Evolutionary conservation across 192 early-diverging fungal species (phyloP).

Genomic region (Lobosporangium transversale): DNA sequence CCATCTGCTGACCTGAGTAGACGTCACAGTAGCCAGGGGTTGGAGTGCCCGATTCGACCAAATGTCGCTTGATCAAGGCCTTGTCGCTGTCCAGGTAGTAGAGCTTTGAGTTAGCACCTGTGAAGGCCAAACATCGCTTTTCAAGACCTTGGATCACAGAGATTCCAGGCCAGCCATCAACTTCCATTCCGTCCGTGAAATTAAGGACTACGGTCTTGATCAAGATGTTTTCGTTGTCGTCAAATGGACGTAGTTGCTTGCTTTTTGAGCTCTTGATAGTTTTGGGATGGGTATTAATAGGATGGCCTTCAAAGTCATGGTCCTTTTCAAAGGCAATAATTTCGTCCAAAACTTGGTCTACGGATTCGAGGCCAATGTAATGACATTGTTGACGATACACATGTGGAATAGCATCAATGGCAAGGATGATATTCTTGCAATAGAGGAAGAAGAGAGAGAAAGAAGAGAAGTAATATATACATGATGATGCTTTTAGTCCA

Average conservation of each 20-base stretch:
- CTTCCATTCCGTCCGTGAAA: conserved; percentile 42
- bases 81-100: conserved; percentile 41
- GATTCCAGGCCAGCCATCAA: conserved; percentile 34
- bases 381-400: conserved; percentile 31
- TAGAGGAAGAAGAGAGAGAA: not conserved
- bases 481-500: too few species aligned
- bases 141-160: conserved; percentile 20
- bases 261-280: not conserved
- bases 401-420: conserved; percentile 29
- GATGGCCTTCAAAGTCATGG: conserved; percentile 1
- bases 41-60: conserved; percentile 13
- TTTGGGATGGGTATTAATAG: not conserved
- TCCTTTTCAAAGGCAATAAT: conserved; percentile 11
- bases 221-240: not conserved
- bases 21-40: conserved; percentile 34
- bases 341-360: conserved; percentile 13
- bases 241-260: not conserved
- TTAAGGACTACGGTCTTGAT: conserved; percentile 41
- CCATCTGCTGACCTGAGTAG: conserved; percentile 3
- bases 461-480: not conserved
- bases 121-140: conserved; percentile 20
- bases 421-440: conserved; percentile 18
- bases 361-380: conserved; percentile 24
- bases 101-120: conserved; percentile 26
- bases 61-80: conserved; percentile 32